Base-by-base conservation (phyloP, 495 filamentous ascomycete genomes). In the Aspergillus biplanus region DNA sequence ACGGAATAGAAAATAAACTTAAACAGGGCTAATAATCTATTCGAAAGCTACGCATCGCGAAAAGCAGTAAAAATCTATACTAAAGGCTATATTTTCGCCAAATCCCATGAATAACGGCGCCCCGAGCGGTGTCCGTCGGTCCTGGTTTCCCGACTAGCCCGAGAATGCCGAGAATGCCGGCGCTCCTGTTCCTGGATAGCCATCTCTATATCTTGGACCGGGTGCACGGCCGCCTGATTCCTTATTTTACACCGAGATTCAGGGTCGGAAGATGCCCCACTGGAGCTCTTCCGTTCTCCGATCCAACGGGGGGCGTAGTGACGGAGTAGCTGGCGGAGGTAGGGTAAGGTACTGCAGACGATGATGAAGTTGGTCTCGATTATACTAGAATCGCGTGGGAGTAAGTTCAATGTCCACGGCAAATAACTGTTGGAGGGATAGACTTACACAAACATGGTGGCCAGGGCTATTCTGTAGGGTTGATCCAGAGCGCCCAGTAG, bases 301-400 rank as follows among this genome's bases (percentile, higher is more conserved):
- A 73, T 52, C 59, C 58, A 68, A 6, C 56, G 49, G 9, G 71
- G 69, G 18, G 59, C 59, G 54, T 71, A 62, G 50, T 53, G 61
- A 12, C 71, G 63, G 33, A 71, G 15, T 7, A 73, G 71, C 32
- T 69, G 69, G 6, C 69, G 69, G 12, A 73, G 34, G 33, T 62
- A 68, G 3, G 69, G 69, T 3, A 73, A 65, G 18, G 65, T 68
- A 15, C 65, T 61, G 46, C 71, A 73, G 21, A 73, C 63, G n/a
- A 73, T 59, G 13, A 73, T 71, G 31, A 68, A 65, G 39, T 73
- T 73, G n/a, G 63, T 61, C 60, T 73, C 71, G 48, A 73, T 65
- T n/a, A 71, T 57, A 7, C 69, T 71, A 42, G 7, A 1, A n/a
- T 34, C 1, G 52, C 35, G 12, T 56, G 11, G 18, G 8, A 7